A percentile compares a stretch with the other conserved stretches of the same genome.
Conservation (phyloP, 2,329 filamentous ascomycete species). For the Lachnellula occidentalis region DNA sequence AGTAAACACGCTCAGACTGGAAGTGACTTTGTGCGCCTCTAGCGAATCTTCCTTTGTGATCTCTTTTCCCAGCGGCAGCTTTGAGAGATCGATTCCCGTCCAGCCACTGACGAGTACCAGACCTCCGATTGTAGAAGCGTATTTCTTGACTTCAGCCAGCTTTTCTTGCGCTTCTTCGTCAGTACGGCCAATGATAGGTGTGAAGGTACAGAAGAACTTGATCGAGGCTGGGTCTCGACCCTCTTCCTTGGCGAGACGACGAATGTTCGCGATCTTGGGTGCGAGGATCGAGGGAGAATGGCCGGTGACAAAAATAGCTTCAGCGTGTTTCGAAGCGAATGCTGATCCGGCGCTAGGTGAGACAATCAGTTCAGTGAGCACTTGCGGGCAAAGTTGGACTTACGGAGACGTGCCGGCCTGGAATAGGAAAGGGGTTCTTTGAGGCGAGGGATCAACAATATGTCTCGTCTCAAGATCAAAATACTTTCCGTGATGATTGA, state of each 20-base stretch:
- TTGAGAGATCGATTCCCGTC: conserved; percentile 61
- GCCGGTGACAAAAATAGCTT: conserved; percentile 63
- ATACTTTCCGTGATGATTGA: conserved; percentile 60
- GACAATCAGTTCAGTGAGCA: neutral
- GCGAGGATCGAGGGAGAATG: conserved; percentile 56
- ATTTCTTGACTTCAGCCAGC: conserved; percentile 53
- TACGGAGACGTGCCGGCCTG: conserved; percentile 63
- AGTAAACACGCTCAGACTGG: conserved; percentile 44
- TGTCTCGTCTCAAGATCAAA: conserved; percentile 59
- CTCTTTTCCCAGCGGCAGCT: conserved; percentile 52
- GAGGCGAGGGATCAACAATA: conserved; percentile 59
- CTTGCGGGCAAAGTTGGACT: conserved; percentile 42
- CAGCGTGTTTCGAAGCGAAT: conserved; percentile 64
- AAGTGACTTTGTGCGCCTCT: conserved; percentile 47
- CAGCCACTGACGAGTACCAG: conserved; percentile 66
- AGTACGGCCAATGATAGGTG: conserved; percentile 58
- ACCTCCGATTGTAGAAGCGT: conserved; percentile 60
- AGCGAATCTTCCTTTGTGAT: conserved; percentile 49
- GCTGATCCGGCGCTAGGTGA: conserved; percentile 49
- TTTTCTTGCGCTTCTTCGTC: conserved; percentile 62
- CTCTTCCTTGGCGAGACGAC: conserved; percentile 45
- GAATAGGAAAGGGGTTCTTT: conserved; percentile 62
- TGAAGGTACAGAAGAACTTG: conserved; percentile 62
- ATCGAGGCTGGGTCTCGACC: conserved; percentile 55
- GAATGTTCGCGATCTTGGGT: conserved; percentile 56